These are phyloP conservation scores for Neurospora sp. DNA, from an alignment of 495 filamentous ascomycete genomes.

Conservation along the genomic window DNA sequence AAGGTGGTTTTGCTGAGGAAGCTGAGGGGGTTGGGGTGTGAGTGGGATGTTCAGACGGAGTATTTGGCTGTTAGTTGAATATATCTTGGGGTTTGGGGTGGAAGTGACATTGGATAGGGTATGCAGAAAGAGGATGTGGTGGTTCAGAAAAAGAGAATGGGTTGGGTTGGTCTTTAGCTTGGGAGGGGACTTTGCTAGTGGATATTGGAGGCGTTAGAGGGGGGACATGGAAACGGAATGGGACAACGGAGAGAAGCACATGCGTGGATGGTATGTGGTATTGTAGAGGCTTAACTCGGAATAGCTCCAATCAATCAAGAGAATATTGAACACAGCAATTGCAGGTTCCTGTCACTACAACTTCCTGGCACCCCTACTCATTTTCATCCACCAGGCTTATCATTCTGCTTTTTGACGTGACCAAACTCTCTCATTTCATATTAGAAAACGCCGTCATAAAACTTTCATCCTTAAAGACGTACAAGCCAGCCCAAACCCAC, in stretches of 20 bases:
- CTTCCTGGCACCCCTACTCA: not conserved
- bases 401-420: not conserved
- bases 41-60: constrained; percentile 22
- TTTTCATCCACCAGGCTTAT: not conserved
- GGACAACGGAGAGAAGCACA: not conserved
- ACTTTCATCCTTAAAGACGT: not conserved
- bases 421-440: not conserved
- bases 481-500: not conserved
- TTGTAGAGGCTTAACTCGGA: not conserved
- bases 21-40: constrained; percentile 12
- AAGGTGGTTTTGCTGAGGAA: constrained; percentile 24
- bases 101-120: too few relatives aligned
- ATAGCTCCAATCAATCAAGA: not conserved
- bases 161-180: not conserved
- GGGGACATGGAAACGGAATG: not conserved
- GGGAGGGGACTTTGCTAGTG: not conserved
- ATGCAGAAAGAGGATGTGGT: too few relatives aligned
- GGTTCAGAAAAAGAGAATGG: too few relatives aligned
- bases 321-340: not conserved
- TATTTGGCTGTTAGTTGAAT: constrained; percentile 13
- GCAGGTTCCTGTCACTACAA: too few relatives aligned
- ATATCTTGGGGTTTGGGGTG: not conserved
- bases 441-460: not conserved
- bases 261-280: not conserved
- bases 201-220: not conserved